A percentile compares a stretch with the other conserved stretches of the same genome.
phyloP scores from a whole-genome alignment of 495 filamentous ascomycete species.

The Penicillium waksmanii region DNA sequence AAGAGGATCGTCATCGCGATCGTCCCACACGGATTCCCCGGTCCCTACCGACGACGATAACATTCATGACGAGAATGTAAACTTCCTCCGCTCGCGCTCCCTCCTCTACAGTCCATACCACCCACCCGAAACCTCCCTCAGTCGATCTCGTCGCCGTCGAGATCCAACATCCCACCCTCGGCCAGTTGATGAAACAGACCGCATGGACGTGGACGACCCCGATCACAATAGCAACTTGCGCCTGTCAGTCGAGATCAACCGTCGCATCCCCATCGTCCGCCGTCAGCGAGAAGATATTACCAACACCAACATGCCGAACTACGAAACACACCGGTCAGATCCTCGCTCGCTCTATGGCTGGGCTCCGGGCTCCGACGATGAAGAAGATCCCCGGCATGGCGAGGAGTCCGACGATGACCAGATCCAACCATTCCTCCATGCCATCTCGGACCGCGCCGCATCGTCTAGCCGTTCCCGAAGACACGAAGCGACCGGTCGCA shows the following conservation, averaged over 20 bases:
- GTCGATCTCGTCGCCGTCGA: conserved; percentile 41
- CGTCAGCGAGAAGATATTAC: conserved; percentile 33
- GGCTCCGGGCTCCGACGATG: conserved; percentile 60
- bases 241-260: conserved; percentile 44
- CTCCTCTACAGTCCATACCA: conserved; percentile 28
- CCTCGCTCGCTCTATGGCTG: conserved; percentile 60
- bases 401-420: conserved; percentile 39
- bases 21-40: conserved; percentile 49
- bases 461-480: conserved; percentile 32
- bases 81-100: conserved; percentile 55
- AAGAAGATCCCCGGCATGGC: conserved; percentile 36
- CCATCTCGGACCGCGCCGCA: conserved; percentile 33
- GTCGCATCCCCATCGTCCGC: conserved; percentile 47
- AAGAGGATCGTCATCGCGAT: conserved; percentile 9
- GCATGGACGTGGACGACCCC: conserved; percentile 50
- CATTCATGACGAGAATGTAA: conserved; percentile 62
- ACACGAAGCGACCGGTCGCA: conserved; percentile 25
- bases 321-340: conserved; percentile 53
- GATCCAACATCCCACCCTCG: conserved; percentile 30
- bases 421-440: conserved; percentile 33
- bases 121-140: conserved; percentile 39
- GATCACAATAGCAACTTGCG: conserved; percentile 23
- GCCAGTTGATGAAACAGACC: conserved; percentile 38
- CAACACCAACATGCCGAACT: conserved; percentile 38
- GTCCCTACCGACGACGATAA: conserved; percentile 53